Base-by-base conservation (phyloP, 1,284 basidiomycete species). In the Austroboletus niveus region DNA sequence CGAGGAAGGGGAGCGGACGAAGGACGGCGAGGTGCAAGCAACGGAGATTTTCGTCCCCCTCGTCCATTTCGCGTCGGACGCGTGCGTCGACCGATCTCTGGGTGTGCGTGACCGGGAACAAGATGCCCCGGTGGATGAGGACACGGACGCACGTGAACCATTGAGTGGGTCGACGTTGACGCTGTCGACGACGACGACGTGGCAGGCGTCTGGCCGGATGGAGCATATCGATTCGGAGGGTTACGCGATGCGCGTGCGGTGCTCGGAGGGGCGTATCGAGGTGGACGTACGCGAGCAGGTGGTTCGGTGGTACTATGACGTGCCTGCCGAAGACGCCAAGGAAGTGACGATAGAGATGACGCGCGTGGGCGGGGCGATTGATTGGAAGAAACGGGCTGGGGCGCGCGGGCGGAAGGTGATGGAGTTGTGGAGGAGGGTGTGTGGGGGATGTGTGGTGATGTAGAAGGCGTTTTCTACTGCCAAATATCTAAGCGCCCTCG, bases 31-130 rank as follows among this genome's bases (percentile, higher is more conserved):
- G 10, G 31, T 12, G 7, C 69, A 83, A 2, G 77, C 83, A 11
- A 96, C 92, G 10, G 92, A 95, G 75, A 86, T 97, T 15, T 98
- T 82, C 66, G 68, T 97, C 1, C 94, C 94, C 1, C 77, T 92
- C 48, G 82, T 95, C n/a, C 94, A 97, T 69, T 98, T 85, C 63
- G 93, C 91, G 5, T 75, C 75, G 11, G 73, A 76, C 14, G 63
- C 62, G 27, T 64, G 73, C 42, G 63, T 77, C 22, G 57, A 60
- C 20, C 61, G 52, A 42, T 60, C 59, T 2, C 24, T 58, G 5
- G 57, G 17, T 1, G 31, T 27, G 2, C 17, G 5, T 30, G 44
- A 51, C 9, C 12, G 22, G 3, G 47, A 46, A 24, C 34, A 54
- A 39, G 32, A 34, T 34, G 32, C 32, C 32, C 12, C 35, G 31